Percentiles rank a stretch among this genome's conserved stretches.
These are phyloP conservation scores for Phytophthora agathidicida DNA, from an alignment of 352 stramenopile genomes.

Conservation along the genomic window DNA sequence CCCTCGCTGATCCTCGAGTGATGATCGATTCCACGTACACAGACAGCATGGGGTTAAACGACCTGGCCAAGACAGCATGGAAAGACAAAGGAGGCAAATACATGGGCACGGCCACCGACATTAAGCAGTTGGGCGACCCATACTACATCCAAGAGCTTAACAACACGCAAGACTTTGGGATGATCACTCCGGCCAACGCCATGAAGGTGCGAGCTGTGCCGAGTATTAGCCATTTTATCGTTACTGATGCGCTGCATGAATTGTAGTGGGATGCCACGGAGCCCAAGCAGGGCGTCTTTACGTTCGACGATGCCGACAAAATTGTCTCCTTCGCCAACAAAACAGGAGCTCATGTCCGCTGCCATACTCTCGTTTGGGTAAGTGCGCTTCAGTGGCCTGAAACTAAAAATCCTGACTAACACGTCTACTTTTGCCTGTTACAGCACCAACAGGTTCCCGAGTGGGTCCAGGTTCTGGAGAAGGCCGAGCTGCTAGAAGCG, in stretches of 20 bases:
- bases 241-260: slow-evolving; percentile 2
- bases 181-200: slow-evolving; percentile 38
- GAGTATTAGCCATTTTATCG: not conserved
- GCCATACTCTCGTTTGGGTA: slow-evolving; percentile 39
- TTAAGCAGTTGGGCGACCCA: slow-evolving; percentile 33
- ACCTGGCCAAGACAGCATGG: slow-evolving; percentile 28
- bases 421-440: not conserved
- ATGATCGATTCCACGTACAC: slow-evolving; percentile 44
- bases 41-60: slow-evolving; percentile 25
- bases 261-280: slow-evolving; percentile 36
- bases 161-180: slow-evolving; percentile 32
- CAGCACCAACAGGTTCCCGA: slow-evolving; percentile 41
- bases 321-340: slow-evolving; percentile 34
- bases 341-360: slow-evolving; percentile 34
- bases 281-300: slow-evolving; percentile 27
- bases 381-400: not conserved
- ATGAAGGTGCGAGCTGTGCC: slow-evolving; percentile 32
- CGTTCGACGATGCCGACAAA: slow-evolving; percentile 33
- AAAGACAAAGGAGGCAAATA: slow-evolving; percentile 33
- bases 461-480: slow-evolving; percentile 38
- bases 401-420: too few relatives aligned
- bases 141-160: slow-evolving; percentile 32
- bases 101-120: slow-evolving; percentile 38
- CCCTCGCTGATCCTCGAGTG: slow-evolving; percentile 22
- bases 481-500: slow-evolving; percentile 31